Evolutionary conservation across 176 grass and related monocot species (phyloP).

Genomic region (Pontederia crassipes): DNA sequence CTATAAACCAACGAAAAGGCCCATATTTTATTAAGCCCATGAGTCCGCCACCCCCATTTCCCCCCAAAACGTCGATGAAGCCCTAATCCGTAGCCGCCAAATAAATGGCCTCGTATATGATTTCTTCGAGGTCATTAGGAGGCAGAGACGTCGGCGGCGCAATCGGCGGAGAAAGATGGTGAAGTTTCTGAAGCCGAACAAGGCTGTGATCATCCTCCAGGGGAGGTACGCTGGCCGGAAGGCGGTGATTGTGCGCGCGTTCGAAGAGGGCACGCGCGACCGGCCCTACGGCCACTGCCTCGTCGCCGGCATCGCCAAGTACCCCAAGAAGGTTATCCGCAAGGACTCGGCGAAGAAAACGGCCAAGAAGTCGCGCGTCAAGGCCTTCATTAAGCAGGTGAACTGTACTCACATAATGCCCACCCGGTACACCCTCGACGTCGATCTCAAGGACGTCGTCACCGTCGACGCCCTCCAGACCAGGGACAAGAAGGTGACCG

Average conservation of each 20-base stretch:
- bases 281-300: slow-evolving; percentile 13
- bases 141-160: too few relatives aligned
- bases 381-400: slow-evolving; percentile 14
- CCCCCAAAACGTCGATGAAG: too few relatives aligned
- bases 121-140: too few relatives aligned
- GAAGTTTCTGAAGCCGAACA: slow-evolving; percentile 13
- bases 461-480: slow-evolving; percentile 7
- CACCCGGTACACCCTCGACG: slow-evolving; percentile 17
- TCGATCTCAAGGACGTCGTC: slow-evolving; percentile 12
- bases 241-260: slow-evolving; percentile 2
- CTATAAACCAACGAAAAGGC: too few relatives aligned
- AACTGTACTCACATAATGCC: slow-evolving; percentile 13
- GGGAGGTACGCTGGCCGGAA: background rate
- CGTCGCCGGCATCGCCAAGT: slow-evolving; percentile 12
- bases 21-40: too few relatives aligned
- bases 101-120: too few relatives aligned
- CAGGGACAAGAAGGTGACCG: slow-evolving; percentile 5
- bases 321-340: slow-evolving; percentile 12
- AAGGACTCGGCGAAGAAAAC: slow-evolving; percentile 19
- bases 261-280: slow-evolving; percentile 5
- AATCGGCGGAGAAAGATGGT: background rate
- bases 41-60: too few relatives aligned
- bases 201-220: background rate
- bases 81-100: too few relatives aligned
- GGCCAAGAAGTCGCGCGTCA: slow-evolving; percentile 8